Percentiles rank a stretch among this genome's conserved stretches.
phyloP scores from a whole-genome alignment of 768 basidiomycete genomes.

The Tulasnella sp. region DNA sequence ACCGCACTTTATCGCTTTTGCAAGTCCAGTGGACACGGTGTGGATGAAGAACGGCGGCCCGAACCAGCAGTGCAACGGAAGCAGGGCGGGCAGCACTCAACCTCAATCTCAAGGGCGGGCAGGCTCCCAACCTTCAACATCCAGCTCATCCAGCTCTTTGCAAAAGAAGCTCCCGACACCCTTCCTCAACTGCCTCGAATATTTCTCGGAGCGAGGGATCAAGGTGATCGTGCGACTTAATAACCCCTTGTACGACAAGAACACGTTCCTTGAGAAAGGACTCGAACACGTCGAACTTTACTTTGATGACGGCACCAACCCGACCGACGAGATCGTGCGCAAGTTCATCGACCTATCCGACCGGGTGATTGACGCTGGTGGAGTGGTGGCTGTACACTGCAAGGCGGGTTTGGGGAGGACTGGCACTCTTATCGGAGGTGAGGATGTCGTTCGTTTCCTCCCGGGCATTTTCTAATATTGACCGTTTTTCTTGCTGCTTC shows the following conservation, averaged over 20 bases:
- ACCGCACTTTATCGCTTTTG: slow-evolving; percentile 88
- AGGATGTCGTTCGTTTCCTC: slow-evolving; percentile 19
- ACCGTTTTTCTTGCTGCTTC: neutral
- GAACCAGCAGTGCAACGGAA: slow-evolving; percentile 2
- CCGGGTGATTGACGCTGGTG: slow-evolving; percentile 65
- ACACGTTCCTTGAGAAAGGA: slow-evolving; percentile 74
- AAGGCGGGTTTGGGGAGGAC: slow-evolving; percentile 96
- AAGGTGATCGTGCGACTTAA: slow-evolving; percentile 92
- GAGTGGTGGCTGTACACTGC: slow-evolving; percentile 83
- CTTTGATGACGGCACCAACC: slow-evolving; percentile 98
- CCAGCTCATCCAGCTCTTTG: slow-evolving; percentile 40
- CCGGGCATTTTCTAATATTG: neutral
- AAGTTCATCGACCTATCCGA: slow-evolving; percentile 87
- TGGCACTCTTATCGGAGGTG: slow-evolving; percentile 83
- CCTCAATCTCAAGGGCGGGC: slow-evolving; percentile 25
- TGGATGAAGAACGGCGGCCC: slow-evolving; percentile 63
- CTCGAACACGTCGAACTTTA: slow-evolving; percentile 90
- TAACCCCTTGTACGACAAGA: slow-evolving; percentile 82
- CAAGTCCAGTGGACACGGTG: slow-evolving; percentile 76
- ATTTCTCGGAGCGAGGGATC: slow-evolving; percentile 82
- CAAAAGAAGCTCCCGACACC: slow-evolving; percentile 74
- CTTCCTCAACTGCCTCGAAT: slow-evolving; percentile 87
- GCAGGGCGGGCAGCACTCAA: slow-evolving; percentile 18
- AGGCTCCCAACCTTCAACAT: slow-evolving; percentile 35
- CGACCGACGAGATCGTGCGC: slow-evolving; percentile 89